Percentiles rank a stretch among this genome's conserved stretches.
Evolutionary conservation across 2,329 filamentous ascomycete genomes (phyloP).

Genomic region (Fusarium multiceps): DNA sequence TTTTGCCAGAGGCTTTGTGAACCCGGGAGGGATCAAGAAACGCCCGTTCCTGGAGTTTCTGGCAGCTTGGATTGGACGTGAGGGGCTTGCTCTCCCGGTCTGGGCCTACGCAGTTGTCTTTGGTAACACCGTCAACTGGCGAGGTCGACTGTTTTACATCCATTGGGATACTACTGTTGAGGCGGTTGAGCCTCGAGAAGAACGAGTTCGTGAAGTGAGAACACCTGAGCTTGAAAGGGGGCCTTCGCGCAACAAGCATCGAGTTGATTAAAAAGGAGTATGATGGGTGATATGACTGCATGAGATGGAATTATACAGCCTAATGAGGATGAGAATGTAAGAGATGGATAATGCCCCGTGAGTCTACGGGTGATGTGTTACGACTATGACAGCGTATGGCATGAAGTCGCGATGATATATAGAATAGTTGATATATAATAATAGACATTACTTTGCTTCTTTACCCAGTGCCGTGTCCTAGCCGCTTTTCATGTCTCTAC

Average conservation of each 20-base stretch:
- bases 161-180: constrained; percentile 84
- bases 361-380: constrained; percentile 14
- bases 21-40: constrained; percentile 54
- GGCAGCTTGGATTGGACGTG: constrained; percentile 84
- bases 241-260: constrained; percentile 39
- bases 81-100: constrained; percentile 84
- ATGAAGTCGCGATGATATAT: constrained; percentile 17
- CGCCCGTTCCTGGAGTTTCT: constrained; percentile 78
- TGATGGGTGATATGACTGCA: constrained; percentile 8
- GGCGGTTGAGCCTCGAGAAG: constrained; percentile 46
- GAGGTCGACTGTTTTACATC: constrained; percentile 84
- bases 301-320: not conserved
- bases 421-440: constrained; percentile 8
- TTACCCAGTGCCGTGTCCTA: too few species aligned
- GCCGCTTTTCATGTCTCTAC: not conserved
- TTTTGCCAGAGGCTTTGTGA: constrained; percentile 69
- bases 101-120: constrained; percentile 91
- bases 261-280: constrained; percentile 38
- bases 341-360: constrained; percentile 3
- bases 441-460: constrained; percentile 11
- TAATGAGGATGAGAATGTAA: not conserved
- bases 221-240: constrained; percentile 45
- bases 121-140: constrained; percentile 89
- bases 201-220: constrained; percentile 11
- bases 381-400: constrained; percentile 22